These are phyloP conservation scores for Ascochyta koolunga DNA, from an alignment of 2,329 filamentous ascomycete species.

Conservation along the genomic window DNA sequence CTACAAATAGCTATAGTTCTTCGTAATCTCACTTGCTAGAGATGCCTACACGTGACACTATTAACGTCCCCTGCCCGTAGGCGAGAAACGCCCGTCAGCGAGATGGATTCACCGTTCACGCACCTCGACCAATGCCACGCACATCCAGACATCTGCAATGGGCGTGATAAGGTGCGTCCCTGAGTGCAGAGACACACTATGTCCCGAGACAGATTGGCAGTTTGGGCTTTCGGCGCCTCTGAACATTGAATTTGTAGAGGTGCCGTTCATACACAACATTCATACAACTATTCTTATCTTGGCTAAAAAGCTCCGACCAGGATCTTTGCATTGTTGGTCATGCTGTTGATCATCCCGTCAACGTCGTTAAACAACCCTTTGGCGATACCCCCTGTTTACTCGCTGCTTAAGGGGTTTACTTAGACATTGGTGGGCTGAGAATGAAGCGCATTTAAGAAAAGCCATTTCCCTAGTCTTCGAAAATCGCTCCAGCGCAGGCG, in stretches of 20 bases:
- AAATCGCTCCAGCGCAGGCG: not conserved
- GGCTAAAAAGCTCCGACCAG: not conserved
- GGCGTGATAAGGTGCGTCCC: too few species aligned
- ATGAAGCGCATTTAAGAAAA: not conserved
- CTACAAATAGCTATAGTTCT: too few species aligned
- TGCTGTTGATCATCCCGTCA: slow-evolving; percentile 18
- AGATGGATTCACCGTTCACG: too few species aligned
- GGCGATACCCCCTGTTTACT: slow-evolving; percentile 13
- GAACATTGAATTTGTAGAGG: too few species aligned
- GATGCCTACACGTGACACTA: not conserved
- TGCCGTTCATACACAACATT: not conserved
- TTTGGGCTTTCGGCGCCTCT: too few species aligned
- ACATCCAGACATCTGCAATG: too few species aligned
- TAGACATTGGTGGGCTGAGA: not conserved
- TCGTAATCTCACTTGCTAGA: not conserved
- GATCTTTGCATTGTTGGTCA: slow-evolving; percentile 11
- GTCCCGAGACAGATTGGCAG: too few species aligned
- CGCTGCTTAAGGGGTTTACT: not conserved
- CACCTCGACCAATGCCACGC: too few species aligned
- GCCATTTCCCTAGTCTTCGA: not conserved
- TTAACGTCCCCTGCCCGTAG: too few species aligned
- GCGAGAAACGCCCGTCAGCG: too few species aligned
- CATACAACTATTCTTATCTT: not conserved
- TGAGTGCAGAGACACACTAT: too few species aligned
- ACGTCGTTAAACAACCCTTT: slow-evolving; percentile 11